phyloP scores from a whole-genome alignment of 208 protist species.

The Novymonas esmeraldas region DNA sequence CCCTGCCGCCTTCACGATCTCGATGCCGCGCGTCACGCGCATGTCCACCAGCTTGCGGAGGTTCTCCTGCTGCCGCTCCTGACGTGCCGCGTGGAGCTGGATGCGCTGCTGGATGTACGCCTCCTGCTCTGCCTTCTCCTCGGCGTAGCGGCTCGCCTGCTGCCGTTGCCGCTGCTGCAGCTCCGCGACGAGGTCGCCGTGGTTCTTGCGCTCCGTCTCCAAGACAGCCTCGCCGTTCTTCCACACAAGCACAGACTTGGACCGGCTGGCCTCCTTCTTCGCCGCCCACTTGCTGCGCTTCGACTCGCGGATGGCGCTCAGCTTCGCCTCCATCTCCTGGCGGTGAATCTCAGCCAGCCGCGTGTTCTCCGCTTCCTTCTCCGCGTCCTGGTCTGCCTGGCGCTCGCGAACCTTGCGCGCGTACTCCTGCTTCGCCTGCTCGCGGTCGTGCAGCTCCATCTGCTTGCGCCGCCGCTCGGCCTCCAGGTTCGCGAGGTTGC shows the following conservation, averaged over 20 bases:
- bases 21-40: conserved; percentile 49
- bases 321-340: conserved; percentile 55
- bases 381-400: conserved; percentile 33
- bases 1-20: conserved; percentile 54
- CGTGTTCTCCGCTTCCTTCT: conserved; percentile 35
- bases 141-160: conserved; percentile 64
- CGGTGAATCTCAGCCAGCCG: conserved; percentile 33
- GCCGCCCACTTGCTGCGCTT: conserved; percentile 38
- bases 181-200: conserved; percentile 52
- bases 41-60: conserved; percentile 52
- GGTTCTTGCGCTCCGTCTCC: conserved; percentile 43
- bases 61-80: conserved; percentile 56
- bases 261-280: conserved; percentile 40
- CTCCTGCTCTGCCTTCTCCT: conserved; percentile 47
- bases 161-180: conserved; percentile 50
- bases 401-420: conserved; percentile 32
- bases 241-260: conserved; percentile 43
- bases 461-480: conserved; percentile 43
- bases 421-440: conserved; percentile 43
- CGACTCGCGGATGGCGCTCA: conserved; percentile 43
- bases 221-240: conserved; percentile 50
- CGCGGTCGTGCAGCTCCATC: conserved; percentile 53
- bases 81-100: conserved; percentile 24
- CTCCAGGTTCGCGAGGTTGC: conserved; percentile 46
- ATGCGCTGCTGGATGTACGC: conserved; percentile 53